Evolutionary conservation across 768 basidiomycete genomes (phyloP), one percentile per base, ranked within the genome.

Genomic region (Boletellus ananiceps): DNA sequence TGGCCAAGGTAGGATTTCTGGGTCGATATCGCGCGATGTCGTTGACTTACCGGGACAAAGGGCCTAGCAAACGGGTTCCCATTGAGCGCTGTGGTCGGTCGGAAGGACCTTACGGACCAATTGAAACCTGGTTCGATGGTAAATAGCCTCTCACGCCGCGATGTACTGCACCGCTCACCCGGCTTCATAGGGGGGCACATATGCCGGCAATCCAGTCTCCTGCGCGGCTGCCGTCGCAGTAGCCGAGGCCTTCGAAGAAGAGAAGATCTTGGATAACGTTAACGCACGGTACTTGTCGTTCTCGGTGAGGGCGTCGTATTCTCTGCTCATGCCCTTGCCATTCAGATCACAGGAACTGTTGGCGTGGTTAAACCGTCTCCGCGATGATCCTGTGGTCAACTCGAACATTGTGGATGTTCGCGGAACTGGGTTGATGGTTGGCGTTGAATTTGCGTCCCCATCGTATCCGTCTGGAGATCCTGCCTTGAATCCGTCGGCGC

Each of bases 21-120:
- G 13, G 15, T 21, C 9, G 43, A 19, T 42, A 13, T 33, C 14
- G 18, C 16, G 41, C 41, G 25, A 33, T 31, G 11, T 47, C 14
- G 35, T 45, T 55, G 39, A 66, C 44, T 15, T 47, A 6, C 16
- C 33, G 16, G 27, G 12, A 11, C 14, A 27, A 50, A 85, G 82
- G 90, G 90, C 9, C 69, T 93, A 6, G 90, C 89, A 34, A 92
- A 94, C 65, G 94, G 94, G 3, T 95, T 96, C 80, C 95, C 95
- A 3, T 72, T 98, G 47, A 92, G 89, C 50, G 93, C 83, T 7
- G 80, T 97, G 35, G 77, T 93, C 44, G 85, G 86, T 54, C 71
- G 84, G 45, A 89, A 81, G 68, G 87, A 89, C 46, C 63, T 95
- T 32, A 92, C 88, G 27, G 89, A 93, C 66, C 80, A 75, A 57